phyloP scores from a whole-genome alignment of 768 basidiomycete genomes.

The Astraeus odoratus region DNA sequence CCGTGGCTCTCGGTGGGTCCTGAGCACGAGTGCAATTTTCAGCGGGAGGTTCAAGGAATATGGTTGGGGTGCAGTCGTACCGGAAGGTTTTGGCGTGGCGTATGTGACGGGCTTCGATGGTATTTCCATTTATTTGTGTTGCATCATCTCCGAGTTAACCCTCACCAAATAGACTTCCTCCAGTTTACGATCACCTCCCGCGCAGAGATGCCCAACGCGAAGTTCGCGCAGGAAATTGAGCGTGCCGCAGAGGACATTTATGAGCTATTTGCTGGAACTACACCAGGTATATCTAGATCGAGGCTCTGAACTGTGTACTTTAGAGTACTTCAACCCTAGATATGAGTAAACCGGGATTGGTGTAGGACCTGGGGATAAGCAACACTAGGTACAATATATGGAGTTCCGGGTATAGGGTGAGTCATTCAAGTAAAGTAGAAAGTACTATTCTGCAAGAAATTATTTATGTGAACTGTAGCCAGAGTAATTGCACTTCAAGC shows the following conservation, averaged over 20 bases:
- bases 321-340: too few species aligned
- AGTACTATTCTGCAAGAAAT: too few species aligned
- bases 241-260: conserved; percentile 64
- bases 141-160: not conserved
- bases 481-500: too few species aligned
- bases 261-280: conserved; percentile 36
- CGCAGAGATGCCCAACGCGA: conserved; percentile 72
- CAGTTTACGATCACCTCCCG: conserved; percentile 87
- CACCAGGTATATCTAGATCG: not conserved
- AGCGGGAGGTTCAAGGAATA: conserved; percentile 80
- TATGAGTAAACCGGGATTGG: too few species aligned
- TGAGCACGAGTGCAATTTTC: conserved; percentile 86
- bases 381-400: too few species aligned
- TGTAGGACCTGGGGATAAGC: too few species aligned
- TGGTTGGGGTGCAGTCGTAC: conserved; percentile 95
- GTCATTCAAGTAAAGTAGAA: too few species aligned
- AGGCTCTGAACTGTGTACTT: conserved; percentile 13
- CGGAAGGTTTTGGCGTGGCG: conserved; percentile 90
- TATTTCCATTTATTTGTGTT: conserved; percentile 22
- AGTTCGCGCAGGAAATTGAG: conserved; percentile 65
- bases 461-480: too few species aligned
- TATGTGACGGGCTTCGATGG: conserved; percentile 90
- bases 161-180: conserved; percentile 49
- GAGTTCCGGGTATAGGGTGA: too few species aligned
- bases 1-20: conserved; percentile 74